Conservation (phyloP, 345 rosid genomes). For the Nasturtium officinale region DNA sequence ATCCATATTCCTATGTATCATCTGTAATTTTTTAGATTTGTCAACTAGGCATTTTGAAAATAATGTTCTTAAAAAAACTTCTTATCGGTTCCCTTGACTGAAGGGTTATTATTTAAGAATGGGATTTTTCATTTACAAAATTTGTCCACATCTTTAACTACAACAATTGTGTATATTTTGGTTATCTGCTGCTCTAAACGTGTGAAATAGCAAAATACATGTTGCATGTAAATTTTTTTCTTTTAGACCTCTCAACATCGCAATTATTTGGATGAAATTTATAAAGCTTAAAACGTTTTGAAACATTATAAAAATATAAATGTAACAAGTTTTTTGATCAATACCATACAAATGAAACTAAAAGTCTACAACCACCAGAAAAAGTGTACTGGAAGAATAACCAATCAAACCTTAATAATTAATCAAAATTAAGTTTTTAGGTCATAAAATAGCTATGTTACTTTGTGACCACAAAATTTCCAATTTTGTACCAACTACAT, state of each 20-base stretch:
- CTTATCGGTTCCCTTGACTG: no score
- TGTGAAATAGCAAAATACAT: not conserved
- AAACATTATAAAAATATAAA: no score
- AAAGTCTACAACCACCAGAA: not conserved
- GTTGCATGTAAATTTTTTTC: not conserved
- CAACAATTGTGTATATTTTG: no score
- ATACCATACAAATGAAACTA: not conserved
- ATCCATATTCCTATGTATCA: no score
- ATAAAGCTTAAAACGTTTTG: not conserved
- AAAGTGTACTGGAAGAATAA: no score
- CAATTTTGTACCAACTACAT: not conserved
- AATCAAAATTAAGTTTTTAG: not conserved
- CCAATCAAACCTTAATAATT: not conserved
- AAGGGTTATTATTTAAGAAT: no score
- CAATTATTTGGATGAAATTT: not conserved
- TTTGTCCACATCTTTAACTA: no score
- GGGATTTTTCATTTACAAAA: no score
- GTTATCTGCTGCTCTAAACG: no score
- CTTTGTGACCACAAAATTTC: not conserved
- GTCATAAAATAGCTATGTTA: not conserved
- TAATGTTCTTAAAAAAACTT: no score
- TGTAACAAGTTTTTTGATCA: not conserved
- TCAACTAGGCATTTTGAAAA: no score
- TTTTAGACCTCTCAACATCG: not conserved
- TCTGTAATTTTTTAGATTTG: no score